Evolutionary conservation across 192 early-diverging fungal genomes (phyloP), one percentile per base, ranked within the genome.

Genomic region (Haplosporangium gracile): DNA sequence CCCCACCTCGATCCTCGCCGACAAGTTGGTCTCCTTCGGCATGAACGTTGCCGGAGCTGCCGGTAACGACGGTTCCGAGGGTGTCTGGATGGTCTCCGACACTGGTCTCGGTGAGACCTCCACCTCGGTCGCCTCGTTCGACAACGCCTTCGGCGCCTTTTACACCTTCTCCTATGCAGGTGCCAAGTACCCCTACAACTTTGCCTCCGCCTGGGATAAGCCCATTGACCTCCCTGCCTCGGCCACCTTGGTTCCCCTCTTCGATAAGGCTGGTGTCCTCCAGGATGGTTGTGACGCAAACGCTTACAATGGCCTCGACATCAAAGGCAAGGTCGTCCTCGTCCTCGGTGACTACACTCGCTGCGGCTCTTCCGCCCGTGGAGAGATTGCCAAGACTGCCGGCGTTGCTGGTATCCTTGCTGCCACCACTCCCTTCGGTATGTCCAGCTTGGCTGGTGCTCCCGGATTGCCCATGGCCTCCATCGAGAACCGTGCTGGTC

Each of bases 51-150:
- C 91, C 70, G 89, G 93, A 26, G 92, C 96, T 22, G 89, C 89
- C 38, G 97, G 97, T 29, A 98, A 98, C 89, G 91, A 93, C 53
- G 96, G 96, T 55, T 42, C 76, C n/a, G 88, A 92, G 42, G 94
- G 93, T 43, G 81, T 93, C 36, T 92, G 90, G 79, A 91, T 90
- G 42, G 88, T 91, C 53, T 89, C 88, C 10, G 91, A 92, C 36
- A 92, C 92, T 5, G 91, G 91, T 68, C 89, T 92, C 38, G 93
- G 92, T 29, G 76, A 76, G 22, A 82, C 90, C 38, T 92, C 91
- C 16, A 73, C 94, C 10, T 90, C 90, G 22, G 92, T 96, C 39
- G 95, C 92, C 22, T 92, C 93, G 32, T 80, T 94, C 16, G 92
- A 92, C 51, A 92, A 92, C 36, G 70, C 81, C 11, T 57, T 76